Evolutionary conservation across 495 filamentous ascomycete species (phyloP).

Genomic region (Hapsidospora chrysogenum): DNA sequence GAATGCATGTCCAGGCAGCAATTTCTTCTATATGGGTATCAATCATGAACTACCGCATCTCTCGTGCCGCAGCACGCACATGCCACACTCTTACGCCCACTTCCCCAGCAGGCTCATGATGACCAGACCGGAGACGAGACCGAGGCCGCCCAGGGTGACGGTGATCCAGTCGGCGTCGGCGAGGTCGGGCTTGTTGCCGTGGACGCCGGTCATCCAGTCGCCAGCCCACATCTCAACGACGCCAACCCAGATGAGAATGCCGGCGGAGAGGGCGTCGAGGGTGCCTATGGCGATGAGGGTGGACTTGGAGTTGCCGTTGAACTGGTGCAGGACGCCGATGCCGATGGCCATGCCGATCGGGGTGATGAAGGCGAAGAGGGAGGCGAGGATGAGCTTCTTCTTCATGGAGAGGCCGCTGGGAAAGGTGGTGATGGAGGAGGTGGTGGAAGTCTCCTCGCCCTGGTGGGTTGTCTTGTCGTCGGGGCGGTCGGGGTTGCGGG

Average conservation of each 20-base stretch:
- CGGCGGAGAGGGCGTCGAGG: conserved; percentile 37
- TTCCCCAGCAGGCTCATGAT: conserved; percentile 27
- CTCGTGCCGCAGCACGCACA: too few relatives aligned
- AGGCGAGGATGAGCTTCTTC: conserved; percentile 30
- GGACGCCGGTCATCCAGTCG: conserved; percentile 28
- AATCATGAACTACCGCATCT: too few relatives aligned
- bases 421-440: conserved; percentile 8
- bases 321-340: conserved; percentile 30
- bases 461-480: background rate
- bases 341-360: conserved; percentile 44
- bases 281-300: conserved; percentile 42
- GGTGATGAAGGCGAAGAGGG: conserved; percentile 36
- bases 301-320: conserved; percentile 37
- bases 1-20: too few relatives aligned
- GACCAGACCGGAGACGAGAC: conserved; percentile 16
- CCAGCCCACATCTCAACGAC: conserved; percentile 41
- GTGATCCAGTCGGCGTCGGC: conserved; percentile 9
- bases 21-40: too few relatives aligned
- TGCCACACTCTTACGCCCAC: conserved; percentile 21
- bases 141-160: conserved; percentile 13
- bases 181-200: conserved; percentile 8
- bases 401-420: background rate
- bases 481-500: too few relatives aligned
- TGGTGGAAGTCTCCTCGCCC: conserved; percentile 1
- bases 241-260: conserved; percentile 42